Evolutionary conservation across 2,329 filamentous ascomycete species (phyloP), one percentile per base, ranked within the genome.

Genomic region (Fusarium kyushuense): DNA sequence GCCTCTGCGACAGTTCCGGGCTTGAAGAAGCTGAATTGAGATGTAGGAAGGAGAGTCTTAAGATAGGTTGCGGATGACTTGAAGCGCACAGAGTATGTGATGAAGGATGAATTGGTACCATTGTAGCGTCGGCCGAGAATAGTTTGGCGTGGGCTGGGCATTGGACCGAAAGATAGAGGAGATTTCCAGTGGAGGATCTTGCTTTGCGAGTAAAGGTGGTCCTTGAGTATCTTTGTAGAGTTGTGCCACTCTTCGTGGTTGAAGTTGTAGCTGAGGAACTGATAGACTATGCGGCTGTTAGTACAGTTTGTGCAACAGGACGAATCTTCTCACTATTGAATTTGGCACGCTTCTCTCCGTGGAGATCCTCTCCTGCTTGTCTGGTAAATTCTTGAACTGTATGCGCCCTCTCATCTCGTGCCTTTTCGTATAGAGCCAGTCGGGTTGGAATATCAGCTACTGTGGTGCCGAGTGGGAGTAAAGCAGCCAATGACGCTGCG

Each of bases 301-400:
- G 54, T 17, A 9, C 14, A 3, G 17, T 4, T 12, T 2, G 0
- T 2, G 4, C 3, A 29, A 2, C 2, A 10, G 12, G 25, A 2
- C 3, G 5, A 3, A 3, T 1, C 2, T 3, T 3, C 78, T 74
- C 78, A 85, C 83, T 84, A 78, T 72, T 84, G 19, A 78, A 73
- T 14, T 62, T 71, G 12, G 73, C 70, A 0, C 75, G 75, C 25
- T 75, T 75, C 5, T 74, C 74, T 2, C 79, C 77, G 3, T 78
- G 76, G 4, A 81, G 75, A 63, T 89, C 85, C 56, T 75, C 72
- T 0, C 87, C 87, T 0, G 82, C 81, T 27, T 82, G 73, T 29
- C 89, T 82, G 3, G 88, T 87, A 60, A 82, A 84, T 14, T 86
- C 80, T 69, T 91, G 89, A 8, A 91, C 85, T 13, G 59, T 79